Evolutionary conservation across 2,329 filamentous ascomycete species (phyloP).

Genomic region (Ophiocordyceps camponoti-leonardi): DNA sequence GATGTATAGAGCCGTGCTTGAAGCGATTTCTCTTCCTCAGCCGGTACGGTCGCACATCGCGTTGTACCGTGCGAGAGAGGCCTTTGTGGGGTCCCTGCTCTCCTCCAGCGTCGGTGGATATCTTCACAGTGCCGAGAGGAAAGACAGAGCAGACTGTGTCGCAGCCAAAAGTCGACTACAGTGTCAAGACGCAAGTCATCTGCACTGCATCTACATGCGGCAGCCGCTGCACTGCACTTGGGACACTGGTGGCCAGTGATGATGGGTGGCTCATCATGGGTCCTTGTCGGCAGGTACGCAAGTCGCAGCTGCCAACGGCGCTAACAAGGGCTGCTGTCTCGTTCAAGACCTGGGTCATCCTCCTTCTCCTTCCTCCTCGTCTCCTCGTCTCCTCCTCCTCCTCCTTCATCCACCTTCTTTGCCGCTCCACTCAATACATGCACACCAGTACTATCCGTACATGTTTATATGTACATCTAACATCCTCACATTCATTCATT

Average conservation of each 20-base stretch:
- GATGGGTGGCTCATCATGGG: neutral
- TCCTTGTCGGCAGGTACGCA: slow-evolving; percentile 3
- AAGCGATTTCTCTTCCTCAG: no score
- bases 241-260: no score
- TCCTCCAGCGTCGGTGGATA: no score
- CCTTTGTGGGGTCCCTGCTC: no score
- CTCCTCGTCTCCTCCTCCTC: no score
- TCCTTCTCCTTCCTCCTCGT: neutral
- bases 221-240: no score
- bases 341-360: neutral
- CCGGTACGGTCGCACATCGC: no score
- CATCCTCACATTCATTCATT: no score
- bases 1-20: no score
- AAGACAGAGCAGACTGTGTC: neutral
- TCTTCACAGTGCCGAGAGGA: neutral
- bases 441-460: neutral
- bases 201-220: neutral
- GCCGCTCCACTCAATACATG: slow-evolving; percentile 1
- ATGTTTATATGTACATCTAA: neutral
- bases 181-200: neutral
- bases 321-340: slow-evolving; percentile 4
- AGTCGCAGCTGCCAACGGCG: slow-evolving; percentile 3
- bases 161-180: neutral
- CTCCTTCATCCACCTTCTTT: neutral
- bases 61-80: no score